Evolutionary conservation across 2,329 filamentous ascomycete species (phyloP).

Genomic region (Pseudofabraea citricarpa): DNA sequence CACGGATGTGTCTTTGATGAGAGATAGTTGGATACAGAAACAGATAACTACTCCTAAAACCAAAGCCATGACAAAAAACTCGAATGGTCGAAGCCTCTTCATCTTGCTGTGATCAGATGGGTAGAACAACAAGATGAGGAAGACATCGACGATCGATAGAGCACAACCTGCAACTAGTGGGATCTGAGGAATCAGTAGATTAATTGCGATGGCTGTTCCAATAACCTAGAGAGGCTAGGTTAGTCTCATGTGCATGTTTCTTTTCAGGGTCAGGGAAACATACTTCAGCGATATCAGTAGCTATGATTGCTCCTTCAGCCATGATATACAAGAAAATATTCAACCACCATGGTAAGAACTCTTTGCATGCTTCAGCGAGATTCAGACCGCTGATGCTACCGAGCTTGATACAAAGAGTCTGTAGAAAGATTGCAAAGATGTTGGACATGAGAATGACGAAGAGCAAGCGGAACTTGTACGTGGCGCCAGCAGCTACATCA

Average conservation of each 20-base stretch:
- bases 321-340: slow-evolving; percentile 49
- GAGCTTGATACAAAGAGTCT: slow-evolving; percentile 51
- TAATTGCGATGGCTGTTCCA: slow-evolving; percentile 65
- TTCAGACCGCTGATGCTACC: slow-evolving; percentile 49
- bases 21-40: slow-evolving; percentile 64
- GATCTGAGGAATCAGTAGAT: slow-evolving; percentile 57
- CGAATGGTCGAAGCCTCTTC: slow-evolving; percentile 56
- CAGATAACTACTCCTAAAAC: slow-evolving; percentile 67
- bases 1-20: slow-evolving; percentile 50
- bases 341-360: slow-evolving; percentile 45
- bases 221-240: slow-evolving; percentile 54
- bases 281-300: slow-evolving; percentile 53
- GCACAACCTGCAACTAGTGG: slow-evolving; percentile 65
- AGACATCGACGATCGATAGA: slow-evolving; percentile 63
- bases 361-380: slow-evolving; percentile 46
- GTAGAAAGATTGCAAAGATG: slow-evolving; percentile 53
- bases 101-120: slow-evolving; percentile 49
- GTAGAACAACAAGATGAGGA: slow-evolving; percentile 65
- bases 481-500: slow-evolving; percentile 50
- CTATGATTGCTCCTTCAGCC: slow-evolving; percentile 52
- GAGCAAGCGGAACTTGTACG: slow-evolving; percentile 46
- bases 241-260: no score
- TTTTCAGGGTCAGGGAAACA: slow-evolving; percentile 18
- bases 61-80: slow-evolving; percentile 56
- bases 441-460: slow-evolving; percentile 54